Evolutionary conservation across 2,329 filamentous ascomycete genomes (phyloP).

Genomic region (Alternaria hordeiaustralica): DNA sequence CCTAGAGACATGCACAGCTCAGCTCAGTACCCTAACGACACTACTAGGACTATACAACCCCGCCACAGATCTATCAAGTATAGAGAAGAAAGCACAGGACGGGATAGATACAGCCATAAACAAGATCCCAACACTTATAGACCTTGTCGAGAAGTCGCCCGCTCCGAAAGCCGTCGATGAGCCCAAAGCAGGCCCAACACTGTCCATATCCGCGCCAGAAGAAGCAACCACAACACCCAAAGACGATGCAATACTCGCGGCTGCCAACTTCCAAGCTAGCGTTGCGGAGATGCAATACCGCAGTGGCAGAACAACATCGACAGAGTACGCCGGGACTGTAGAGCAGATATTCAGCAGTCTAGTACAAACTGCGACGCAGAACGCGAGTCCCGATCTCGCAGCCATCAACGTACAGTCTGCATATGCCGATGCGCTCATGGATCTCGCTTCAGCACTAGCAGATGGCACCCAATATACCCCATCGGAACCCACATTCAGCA

Average conservation of each 20-base stretch:
- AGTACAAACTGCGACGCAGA: conserved; percentile 53
- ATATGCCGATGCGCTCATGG: conserved; percentile 63
- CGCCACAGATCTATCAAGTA: conserved; percentile 50
- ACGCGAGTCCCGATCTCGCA: conserved; percentile 56
- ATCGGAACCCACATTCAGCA: conserved; percentile 15
- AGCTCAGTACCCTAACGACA: conserved; percentile 58
- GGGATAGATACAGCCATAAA: conserved; percentile 60
- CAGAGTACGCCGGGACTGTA: conserved; percentile 59
- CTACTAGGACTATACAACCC: conserved; percentile 59
- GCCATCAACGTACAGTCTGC: conserved; percentile 61
- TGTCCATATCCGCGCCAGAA: conserved; percentile 36
- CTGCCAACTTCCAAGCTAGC: conserved; percentile 63
- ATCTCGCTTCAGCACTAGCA: conserved; percentile 58
- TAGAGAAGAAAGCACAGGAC: conserved; percentile 66
- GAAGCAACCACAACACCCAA: conserved; percentile 49
- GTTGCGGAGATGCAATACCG: conserved; percentile 65
- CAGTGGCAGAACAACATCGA: conserved; percentile 55
- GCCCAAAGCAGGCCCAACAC: conserved; percentile 39
- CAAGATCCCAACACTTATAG: conserved; percentile 62
- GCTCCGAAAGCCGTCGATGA: conserved; percentile 24
- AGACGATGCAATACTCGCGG: conserved; percentile 61
- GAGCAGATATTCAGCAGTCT: conserved; percentile 43
- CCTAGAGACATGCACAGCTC: conserved; percentile 71
- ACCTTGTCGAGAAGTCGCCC: conserved; percentile 40
- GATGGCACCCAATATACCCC: conserved; percentile 26